These are phyloP conservation scores for Chlamydomonas eustigma DNA, from an alignment of 139 green algal species.

Conservation along the genomic window DNA sequence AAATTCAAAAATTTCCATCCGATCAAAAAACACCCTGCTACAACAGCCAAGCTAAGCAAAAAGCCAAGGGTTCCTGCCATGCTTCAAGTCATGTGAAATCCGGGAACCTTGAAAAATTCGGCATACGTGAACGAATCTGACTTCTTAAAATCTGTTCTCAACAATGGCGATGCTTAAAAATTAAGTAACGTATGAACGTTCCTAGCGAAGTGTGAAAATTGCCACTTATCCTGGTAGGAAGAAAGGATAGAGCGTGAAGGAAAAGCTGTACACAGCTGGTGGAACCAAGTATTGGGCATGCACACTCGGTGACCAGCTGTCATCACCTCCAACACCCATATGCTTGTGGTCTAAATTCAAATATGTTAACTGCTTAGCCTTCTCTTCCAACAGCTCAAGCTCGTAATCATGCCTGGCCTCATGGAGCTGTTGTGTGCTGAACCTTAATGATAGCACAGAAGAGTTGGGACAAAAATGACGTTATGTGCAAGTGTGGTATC, in stretches of 20 bases:
- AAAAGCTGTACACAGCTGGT: slow-evolving; percentile 42
- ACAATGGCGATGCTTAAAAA: too few relatives aligned
- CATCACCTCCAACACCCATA: slow-evolving; percentile 94
- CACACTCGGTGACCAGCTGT: slow-evolving; percentile 85
- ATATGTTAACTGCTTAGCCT: slow-evolving; percentile 18
- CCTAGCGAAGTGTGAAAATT: too few relatives aligned
- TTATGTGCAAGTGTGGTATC: too few relatives aligned
- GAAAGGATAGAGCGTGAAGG: not conserved
- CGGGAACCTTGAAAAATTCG: too few relatives aligned
- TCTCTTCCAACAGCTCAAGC: not conserved
- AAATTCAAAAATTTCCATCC: slow-evolving; percentile 44
- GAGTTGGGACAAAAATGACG: too few relatives aligned
- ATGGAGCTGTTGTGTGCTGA: slow-evolving; percentile 5
- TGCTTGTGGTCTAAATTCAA: slow-evolving; percentile 81
- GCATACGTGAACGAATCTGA: too few relatives aligned
- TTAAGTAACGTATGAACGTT: too few relatives aligned
- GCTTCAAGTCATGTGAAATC: too few relatives aligned
- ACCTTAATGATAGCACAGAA: too few relatives aligned
- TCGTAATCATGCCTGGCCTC: slow-evolving; percentile 3
- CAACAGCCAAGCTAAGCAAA: slow-evolving; percentile 4
- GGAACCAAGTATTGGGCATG: slow-evolving; percentile 58
- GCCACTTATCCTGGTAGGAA: too few relatives aligned
- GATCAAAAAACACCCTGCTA: slow-evolving; percentile 26
- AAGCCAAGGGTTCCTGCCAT: slow-evolving; percentile 14
- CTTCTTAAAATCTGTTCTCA: too few relatives aligned